Evolutionary conservation across 305 asterid species (phyloP).

Genomic region (Ilex paraguariensis): DNA sequence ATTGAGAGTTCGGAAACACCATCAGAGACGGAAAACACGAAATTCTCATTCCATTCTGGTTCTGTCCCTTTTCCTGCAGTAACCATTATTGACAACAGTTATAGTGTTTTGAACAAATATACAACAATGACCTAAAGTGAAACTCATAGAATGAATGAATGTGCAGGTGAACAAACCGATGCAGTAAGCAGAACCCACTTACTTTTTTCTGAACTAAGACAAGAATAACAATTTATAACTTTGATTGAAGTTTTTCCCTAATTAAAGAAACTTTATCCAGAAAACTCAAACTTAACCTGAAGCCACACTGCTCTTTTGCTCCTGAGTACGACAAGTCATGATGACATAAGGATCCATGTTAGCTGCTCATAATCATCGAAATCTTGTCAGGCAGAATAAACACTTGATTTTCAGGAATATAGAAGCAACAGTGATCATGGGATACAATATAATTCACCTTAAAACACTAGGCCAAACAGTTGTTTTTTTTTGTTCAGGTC

Average conservation of each 20-base stretch:
- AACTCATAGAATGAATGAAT: too few relatives aligned
- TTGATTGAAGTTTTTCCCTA: too few relatives aligned
- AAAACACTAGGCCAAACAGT: neutral
- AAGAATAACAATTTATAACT: too few relatives aligned
- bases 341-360: conserved; percentile 47
- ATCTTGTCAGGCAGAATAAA: neutral
- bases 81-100: neutral
- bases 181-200: neutral
- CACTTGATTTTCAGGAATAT: too few relatives aligned
- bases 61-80: conserved; percentile 35
- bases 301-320: conserved; percentile 48
- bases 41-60: conserved; percentile 49
- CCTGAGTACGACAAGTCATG: conserved; percentile 40
- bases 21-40: conserved; percentile 24
- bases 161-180: neutral
- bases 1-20: conserved; percentile 27
- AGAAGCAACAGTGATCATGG: neutral
- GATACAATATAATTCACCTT: neutral
- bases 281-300: conserved; percentile 20
- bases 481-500: neutral
- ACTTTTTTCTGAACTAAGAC: neutral
- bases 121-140: too few relatives aligned
- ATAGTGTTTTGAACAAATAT: neutral
- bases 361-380: conserved; percentile 12
- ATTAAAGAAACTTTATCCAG: neutral